Evolutionary conservation across 208 protist species (phyloP).

Genomic region (Lotmaria passim): DNA sequence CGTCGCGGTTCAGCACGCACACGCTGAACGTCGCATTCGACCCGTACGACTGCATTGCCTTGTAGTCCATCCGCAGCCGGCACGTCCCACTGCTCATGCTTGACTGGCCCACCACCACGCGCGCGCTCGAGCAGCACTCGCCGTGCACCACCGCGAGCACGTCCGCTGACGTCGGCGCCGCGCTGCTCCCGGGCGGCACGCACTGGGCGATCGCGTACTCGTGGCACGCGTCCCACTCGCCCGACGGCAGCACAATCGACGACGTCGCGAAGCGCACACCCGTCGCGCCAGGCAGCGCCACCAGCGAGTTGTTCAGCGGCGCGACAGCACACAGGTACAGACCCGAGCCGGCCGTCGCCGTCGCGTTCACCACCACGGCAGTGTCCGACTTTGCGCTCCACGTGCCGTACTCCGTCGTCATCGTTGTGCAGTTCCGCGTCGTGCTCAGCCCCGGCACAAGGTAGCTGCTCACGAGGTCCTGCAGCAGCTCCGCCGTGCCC

Average conservation of each 20-base stretch:
- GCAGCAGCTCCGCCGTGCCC: conserved; percentile 42
- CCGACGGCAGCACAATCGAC: conserved; percentile 36
- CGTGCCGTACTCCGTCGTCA: conserved; percentile 40
- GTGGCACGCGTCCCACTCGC: conserved; percentile 41
- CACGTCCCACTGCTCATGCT: conserved; percentile 37
- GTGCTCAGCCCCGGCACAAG: conserved; percentile 64
- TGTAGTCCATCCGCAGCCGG: conserved; percentile 37
- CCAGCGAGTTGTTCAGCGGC: conserved; percentile 49
- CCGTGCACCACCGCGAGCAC: conserved; percentile 52
- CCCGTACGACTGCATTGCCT: conserved; percentile 30
- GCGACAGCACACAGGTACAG: conserved; percentile 61
- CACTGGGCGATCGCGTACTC: conserved; percentile 35
- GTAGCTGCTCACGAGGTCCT: conserved; percentile 40
- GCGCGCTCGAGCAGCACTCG: conserved; percentile 49
- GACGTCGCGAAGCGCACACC: conserved; percentile 34
- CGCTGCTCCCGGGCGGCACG: conserved; percentile 34
- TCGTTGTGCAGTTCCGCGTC: conserved; percentile 34
- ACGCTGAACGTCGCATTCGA: conserved; percentile 41
- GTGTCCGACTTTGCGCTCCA: conserved; percentile 38
- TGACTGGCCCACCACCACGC: conserved; percentile 25
- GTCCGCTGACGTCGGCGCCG: conserved; percentile 7
- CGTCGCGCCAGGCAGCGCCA: conserved; percentile 37
- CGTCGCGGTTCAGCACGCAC: conserved; percentile 55
- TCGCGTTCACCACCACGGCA: conserved; percentile 48
- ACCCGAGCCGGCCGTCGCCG: conserved; percentile 2